Evolutionary conservation across 345 rosid species (phyloP).

Genomic region (Eucalyptus virginea): DNA sequence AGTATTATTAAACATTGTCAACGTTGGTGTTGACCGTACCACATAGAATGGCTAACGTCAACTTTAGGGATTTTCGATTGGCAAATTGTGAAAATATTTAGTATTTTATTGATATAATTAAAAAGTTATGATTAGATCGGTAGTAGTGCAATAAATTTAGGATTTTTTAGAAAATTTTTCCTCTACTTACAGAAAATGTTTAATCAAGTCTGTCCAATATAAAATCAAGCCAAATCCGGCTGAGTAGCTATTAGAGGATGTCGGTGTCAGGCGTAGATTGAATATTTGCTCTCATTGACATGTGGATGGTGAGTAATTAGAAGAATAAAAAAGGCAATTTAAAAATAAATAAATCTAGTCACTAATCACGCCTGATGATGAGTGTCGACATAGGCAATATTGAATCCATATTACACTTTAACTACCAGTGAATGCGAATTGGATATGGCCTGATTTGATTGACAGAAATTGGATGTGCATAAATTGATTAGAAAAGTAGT

Average conservation of each 20-base stretch:
- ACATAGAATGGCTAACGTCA: accelerated
- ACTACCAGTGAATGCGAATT: background rate
- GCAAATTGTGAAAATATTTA: too few relatives aligned
- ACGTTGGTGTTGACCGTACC: accelerated
- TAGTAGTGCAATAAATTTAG: too few relatives aligned
- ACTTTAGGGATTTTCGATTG: background rate
- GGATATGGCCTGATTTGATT: background rate
- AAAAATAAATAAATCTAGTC: background rate
- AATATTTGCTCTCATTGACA: background rate
- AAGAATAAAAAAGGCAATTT: background rate
- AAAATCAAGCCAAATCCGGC: background rate
- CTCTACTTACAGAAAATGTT: background rate
- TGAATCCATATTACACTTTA: background rate
- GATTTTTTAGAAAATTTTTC: too few relatives aligned
- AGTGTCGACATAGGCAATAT: background rate
- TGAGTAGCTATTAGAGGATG: background rate
- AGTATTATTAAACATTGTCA: too few relatives aligned
- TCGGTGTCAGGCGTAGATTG: background rate
- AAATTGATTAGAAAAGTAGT: background rate
- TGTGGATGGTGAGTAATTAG: background rate
- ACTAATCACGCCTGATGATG: background rate
- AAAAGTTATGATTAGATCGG: too few relatives aligned
- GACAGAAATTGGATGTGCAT: background rate
- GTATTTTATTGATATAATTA: too few relatives aligned
- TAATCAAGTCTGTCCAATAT: accelerated